Conservation (phyloP, 2,329 filamentous ascomycete genomes). For the Paecilomyces dactylethromorphus region DNA sequence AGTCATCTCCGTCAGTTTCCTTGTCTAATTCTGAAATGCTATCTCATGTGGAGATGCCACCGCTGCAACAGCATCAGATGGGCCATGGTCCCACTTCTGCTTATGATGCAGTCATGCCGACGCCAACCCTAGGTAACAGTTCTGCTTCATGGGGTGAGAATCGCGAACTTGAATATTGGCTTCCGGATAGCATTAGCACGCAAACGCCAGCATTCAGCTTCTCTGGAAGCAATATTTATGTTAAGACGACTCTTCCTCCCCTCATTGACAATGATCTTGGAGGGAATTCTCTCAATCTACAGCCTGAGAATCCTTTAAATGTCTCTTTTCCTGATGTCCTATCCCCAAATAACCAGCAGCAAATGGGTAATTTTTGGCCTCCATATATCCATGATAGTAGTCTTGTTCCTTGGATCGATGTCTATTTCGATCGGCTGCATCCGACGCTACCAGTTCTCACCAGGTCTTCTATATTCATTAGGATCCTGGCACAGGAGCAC, state of each 20-base stretch:
- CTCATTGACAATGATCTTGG: constrained; percentile 21
- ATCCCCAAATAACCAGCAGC: constrained; percentile 13
- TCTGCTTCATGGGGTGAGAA: constrained; percentile 20
- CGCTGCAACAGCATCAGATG: background rate
- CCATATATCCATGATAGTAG: constrained; percentile 33
- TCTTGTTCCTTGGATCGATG: constrained; percentile 36
- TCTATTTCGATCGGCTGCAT: constrained; percentile 40
- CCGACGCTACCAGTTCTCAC: constrained; percentile 37
- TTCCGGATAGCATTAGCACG: constrained; percentile 27
- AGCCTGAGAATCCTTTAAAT: constrained; percentile 10
- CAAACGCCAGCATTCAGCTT: constrained; percentile 27
- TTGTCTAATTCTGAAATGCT: background rate
- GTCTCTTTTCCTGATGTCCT: constrained; percentile 13
- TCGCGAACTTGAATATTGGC: constrained; percentile 26
- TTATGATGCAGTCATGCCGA: background rate
- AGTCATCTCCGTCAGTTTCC: background rate
- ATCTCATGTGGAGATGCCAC: background rate
- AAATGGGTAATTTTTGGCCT: constrained; percentile 28
- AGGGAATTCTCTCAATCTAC: constrained; percentile 13
- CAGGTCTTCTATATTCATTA: constrained; percentile 34
- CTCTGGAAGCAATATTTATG: constrained; percentile 28
- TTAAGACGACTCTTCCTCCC: constrained; percentile 27
- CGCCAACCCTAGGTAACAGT: constrained; percentile 10
- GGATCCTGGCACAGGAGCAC: constrained; percentile 37
- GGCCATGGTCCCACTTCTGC: background rate